Base-by-base conservation (phyloP, 2,329 filamentous ascomycete species). In the Pseudodiploospora longispora region DNA sequence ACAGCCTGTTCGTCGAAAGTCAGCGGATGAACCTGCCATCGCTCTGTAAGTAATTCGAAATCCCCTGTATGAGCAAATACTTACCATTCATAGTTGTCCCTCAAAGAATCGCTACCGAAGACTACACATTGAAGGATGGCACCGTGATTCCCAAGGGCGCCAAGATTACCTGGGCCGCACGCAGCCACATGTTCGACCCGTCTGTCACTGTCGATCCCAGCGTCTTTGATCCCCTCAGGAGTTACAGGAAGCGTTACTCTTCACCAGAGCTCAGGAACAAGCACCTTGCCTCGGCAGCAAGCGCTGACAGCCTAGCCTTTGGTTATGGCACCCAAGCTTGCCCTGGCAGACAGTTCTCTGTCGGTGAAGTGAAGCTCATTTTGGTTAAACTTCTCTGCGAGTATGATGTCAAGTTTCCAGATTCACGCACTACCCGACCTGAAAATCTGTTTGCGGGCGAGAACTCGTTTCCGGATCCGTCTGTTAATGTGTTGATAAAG, bases 281-380 rank as follows among this genome's bases (percentile, higher is more conserved):
- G 12, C 31, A 30, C 35, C 27, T 30, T 6, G 35, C 36, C 19
- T 27, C 10, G 4, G n/a, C 4, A 30, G 40, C 44, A 10, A 52
- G 55, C 10, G 55, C 59, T 47, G 50, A 56, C 6, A 59, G 52
- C 37, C 54, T 62, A 46, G 59, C 59, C 36, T 65, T 65, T 39
- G 63, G 63, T 3, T 58, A 62, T 0, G 63, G 62, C 30, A 57
- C 57, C 12, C 60, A 65, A 52, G 63, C 63, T 8, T 65, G 63
- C 47, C 65, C 64, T 0, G 67, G 66, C 6, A 62, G 66, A 3
- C 68, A 67, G 57, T 68, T 69, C 50, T 65, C 66, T 19, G 54
- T 57, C 28, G 59, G 63, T 47, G 61, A 68, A 53, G 63, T 69
- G 52, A 70, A 70, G 53, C 48, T 69, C 43, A 59, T 68, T 29